Percentiles rank a stretch among this genome's conserved stretches.
These are phyloP conservation scores for Raffaelea deltoideospora DNA, from an alignment of 2,329 filamentous ascomycete genomes.

Conservation along the genomic window DNA sequence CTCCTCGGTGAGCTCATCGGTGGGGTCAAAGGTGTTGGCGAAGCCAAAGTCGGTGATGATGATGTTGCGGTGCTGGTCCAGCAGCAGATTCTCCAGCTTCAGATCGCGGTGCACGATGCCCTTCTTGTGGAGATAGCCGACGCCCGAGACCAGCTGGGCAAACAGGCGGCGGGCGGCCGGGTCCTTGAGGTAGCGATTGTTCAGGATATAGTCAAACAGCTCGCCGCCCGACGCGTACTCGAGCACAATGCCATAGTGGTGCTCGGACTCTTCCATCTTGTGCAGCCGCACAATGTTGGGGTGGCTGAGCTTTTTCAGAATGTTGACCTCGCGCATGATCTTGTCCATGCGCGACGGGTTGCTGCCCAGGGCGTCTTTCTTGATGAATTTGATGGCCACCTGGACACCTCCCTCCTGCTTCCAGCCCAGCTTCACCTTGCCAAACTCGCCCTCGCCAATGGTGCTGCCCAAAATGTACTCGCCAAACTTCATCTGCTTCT, in stretches of 20 bases:
- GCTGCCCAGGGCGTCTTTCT: constrained; percentile 73
- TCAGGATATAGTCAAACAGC: constrained; percentile 95
- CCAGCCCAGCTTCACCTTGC: constrained; percentile 97
- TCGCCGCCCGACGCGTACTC: constrained; percentile 97
- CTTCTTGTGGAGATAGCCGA: constrained; percentile 96
- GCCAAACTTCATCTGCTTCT: constrained; percentile 80
- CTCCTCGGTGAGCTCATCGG: constrained; percentile 77
- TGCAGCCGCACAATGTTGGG: constrained; percentile 94
- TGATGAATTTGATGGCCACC: constrained; percentile 96
- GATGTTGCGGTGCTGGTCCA: constrained; percentile 95
- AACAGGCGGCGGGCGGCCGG: constrained; percentile 80
- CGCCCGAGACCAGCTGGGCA: constrained; percentile 87
- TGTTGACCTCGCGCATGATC: constrained; percentile 93
- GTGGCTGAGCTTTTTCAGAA: constrained; percentile 72
- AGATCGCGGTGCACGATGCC: constrained; percentile 95
- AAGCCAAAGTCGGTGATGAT: constrained; percentile 99
- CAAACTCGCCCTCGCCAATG: constrained; percentile 93
- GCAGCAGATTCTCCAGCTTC: constrained; percentile 86
- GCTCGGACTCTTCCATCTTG: constrained; percentile 96
- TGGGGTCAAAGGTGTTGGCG: constrained; percentile 88
- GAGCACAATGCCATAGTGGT: constrained; percentile 93
- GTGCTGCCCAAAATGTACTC: constrained; percentile 94
- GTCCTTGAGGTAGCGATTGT: constrained; percentile 92
- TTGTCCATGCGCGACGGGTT: constrained; percentile 86
- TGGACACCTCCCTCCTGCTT: constrained; percentile 86